A percentile compares a stretch with the other conserved stretches of the same genome.
phyloP scores from a whole-genome alignment of 305 asterid species.

The Fraxinus ornus region DNA sequence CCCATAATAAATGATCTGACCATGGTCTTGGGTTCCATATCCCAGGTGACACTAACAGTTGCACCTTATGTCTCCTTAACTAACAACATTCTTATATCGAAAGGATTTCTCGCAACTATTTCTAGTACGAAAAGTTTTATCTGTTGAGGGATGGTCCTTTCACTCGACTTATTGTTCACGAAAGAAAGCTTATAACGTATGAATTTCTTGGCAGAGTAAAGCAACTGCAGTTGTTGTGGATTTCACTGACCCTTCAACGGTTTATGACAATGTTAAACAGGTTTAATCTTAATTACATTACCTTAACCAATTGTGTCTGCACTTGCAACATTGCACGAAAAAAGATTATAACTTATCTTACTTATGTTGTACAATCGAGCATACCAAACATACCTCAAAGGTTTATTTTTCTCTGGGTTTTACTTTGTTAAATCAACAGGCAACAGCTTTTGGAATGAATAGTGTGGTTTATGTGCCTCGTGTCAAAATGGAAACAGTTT shows the following conservation, averaged over 20 bases:
- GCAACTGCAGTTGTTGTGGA: conserved; percentile 70
- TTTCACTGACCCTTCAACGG: conserved; percentile 79
- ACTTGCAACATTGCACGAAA: neutral
- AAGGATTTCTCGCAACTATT: neutral
- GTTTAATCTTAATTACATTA: conserved; percentile 21
- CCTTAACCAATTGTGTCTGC: neutral
- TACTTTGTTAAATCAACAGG: conserved; percentile 34
- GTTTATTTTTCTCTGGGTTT: neutral
- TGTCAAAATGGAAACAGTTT: conserved; percentile 60
- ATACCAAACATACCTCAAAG: neutral
- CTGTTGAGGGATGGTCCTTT: neutral
- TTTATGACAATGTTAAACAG: conserved; percentile 85
- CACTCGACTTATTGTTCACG: neutral
- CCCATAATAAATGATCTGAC: conserved; percentile 79
- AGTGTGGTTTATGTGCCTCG: conserved; percentile 74
- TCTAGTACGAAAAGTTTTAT: neutral
- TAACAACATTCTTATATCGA: neutral
- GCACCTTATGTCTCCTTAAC: neutral
- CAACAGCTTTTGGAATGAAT: conserved; percentile 82
- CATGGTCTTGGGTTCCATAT: conserved; percentile 77
- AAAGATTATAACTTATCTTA: neutral
- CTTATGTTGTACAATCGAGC: neutral
- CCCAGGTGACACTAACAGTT: conserved; percentile 54
- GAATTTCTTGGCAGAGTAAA: conserved; percentile 46
- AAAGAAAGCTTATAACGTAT: neutral